Evolutionary conservation across 2,329 filamentous ascomycete genomes (phyloP), one percentile per base, ranked within the genome.

Genomic region (Colletotrichum liriopes): DNA sequence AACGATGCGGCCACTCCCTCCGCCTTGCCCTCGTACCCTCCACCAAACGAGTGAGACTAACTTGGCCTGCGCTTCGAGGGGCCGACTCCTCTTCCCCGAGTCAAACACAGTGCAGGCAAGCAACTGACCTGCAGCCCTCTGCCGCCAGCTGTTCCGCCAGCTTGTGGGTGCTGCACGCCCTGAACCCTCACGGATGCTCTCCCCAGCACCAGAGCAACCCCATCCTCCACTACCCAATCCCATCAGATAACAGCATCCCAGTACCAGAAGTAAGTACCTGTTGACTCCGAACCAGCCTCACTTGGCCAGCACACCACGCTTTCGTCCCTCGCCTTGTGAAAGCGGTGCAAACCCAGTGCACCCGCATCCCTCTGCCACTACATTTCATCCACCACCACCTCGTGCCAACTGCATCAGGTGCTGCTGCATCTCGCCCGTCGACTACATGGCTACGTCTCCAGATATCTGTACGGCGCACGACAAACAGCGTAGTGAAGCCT

Each of bases 101-200:
- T 70, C 67, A 66, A 66, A 52, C 67, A 54, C 51, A 49, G 23
- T 43, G n/a, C 41, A 64, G 26, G 56, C 60, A 51, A 49, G 23
- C n/a, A 32, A 18, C 29, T 37, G 54, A 45, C 62, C 43, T 54
- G 23, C 29, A 49, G 32, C 43, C 41, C 43, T 49, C 54, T 39
- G 52, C 51, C 14, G 56, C 55, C 55, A 43, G 32, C 23, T 49
- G 56, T 49, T 35, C 49, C 43, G 51, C 56, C 60, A 41, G 26
- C 41, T 35, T 54, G 26, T 37, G 7, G 51, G n/a, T 52, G n/a
- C 29, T 37, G 26, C 35, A 29, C 18, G 26, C 26, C 35, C 61
- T 37, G 26, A 11, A 26, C 37, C 9, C n/a, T 64, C 18, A 63
- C 60, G 35, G 58, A 41, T 23, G 18, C 20, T 37, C 12, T 8